Conservation (phyloP, 495 filamentous ascomycete species). For the Penicillium robsamsonii region DNA sequence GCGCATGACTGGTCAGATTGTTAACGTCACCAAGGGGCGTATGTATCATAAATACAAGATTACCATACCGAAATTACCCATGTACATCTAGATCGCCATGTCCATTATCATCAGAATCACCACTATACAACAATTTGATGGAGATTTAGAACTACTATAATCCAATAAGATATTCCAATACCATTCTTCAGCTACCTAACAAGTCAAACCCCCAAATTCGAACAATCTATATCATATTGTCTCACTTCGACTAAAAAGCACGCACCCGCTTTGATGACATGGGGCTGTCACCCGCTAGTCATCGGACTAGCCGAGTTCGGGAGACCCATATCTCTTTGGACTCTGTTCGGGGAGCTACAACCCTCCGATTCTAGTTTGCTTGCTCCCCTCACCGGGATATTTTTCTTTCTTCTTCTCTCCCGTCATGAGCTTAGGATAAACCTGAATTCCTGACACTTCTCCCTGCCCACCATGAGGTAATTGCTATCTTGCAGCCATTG, state of each 20-base stretch:
- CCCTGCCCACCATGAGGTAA: slow-evolving; percentile 30
- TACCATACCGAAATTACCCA: slow-evolving; percentile 2
- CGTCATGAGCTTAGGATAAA: slow-evolving; percentile 22
- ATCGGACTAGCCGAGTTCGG: slow-evolving; percentile 12
- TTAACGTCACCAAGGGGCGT: neutral
- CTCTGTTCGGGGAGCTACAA: slow-evolving; percentile 16
- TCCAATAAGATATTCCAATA: neutral
- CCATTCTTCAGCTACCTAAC: neutral
- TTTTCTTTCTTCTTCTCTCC: slow-evolving; percentile 8
- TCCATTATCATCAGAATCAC: neutral
- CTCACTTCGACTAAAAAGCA: neutral
- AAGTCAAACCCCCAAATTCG: neutral
- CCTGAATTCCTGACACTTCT: neutral
- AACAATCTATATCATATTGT: neutral
- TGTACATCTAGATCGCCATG: neutral
- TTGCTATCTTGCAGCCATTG: neutral
- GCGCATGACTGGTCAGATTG: slow-evolving; percentile 7
- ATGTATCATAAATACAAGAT: neutral
- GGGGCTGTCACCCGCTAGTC: slow-evolving; percentile 16
- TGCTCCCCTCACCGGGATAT: slow-evolving; percentile 2
- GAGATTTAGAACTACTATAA: neutral
- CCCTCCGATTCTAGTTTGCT: slow-evolving; percentile 9
- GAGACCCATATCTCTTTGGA: slow-evolving; percentile 18
- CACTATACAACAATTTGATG: neutral
- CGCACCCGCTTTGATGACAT: neutral